Evolutionary conservation across 805 yeast species (phyloP), one percentile per base, ranked within the genome.

Genomic region (Kuraishia hungarica): DNA sequence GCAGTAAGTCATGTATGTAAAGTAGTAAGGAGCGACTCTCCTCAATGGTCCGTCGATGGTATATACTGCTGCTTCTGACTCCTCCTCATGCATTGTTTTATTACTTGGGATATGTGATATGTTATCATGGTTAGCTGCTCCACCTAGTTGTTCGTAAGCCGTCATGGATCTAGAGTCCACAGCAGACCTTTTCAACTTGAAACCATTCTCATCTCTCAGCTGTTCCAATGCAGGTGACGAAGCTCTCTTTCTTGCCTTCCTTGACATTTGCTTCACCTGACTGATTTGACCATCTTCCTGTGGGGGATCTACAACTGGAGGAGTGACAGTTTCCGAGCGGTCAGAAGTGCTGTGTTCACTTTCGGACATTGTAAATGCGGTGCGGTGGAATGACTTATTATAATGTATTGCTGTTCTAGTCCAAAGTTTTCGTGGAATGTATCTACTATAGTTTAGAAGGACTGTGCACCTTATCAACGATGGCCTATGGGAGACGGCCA

Each of bases 1-100:
- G 69, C 97, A 92, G 65, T 85, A 89, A 0, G 99, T 94, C 69
- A 89, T 75, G 65, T 94, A 93, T 0, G 96, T 91, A 73, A 82
- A 93, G 64, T 77, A 87, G 67, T 94, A 94, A 0, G 99, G 98
- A 1, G 83, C 76, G 1, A 94, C 88, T 58, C 86, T 74, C 51
- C 97, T 72, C 53, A 89, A 71, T 2, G 80, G 72, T 0, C 87
- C 89, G 20, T 81, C 84, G 2, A 85, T 70, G 0, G 64, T 60
- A 61, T 85, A 86, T 26, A 76, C 68, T 2, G 84, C 82, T 50
- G 83, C 83, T 1, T 81, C 75, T 15, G n/a, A 13, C 55, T 78
- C 83, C 61, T 83, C 86, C 59, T 81, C 83, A 51, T 69, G 69
- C 48, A 80, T 71, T 4, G 72, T 66, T 39, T 64, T 68, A 39